Percentiles rank a stretch among this genome's conserved stretches.
phyloP scores from a whole-genome alignment of 306 rosid species.

The Cotoneaster glaucophyllus region DNA sequence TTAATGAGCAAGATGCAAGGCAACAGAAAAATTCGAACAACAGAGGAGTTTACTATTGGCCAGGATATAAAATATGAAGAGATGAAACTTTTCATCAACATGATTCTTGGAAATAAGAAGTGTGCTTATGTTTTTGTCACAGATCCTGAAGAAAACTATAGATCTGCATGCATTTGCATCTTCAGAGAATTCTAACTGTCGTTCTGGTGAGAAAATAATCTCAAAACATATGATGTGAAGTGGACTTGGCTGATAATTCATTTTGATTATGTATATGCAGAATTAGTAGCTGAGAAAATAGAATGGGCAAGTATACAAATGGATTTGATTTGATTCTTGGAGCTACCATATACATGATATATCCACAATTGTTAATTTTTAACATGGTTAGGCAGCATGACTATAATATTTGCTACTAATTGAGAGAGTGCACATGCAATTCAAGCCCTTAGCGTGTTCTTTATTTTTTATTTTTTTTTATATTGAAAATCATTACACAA shows the following conservation, averaged over 20 bases:
- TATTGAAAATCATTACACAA: not conserved
- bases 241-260: not conserved
- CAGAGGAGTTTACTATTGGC: conserved; percentile 63
- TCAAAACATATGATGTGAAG: conserved; percentile 1
- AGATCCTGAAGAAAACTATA: conserved; percentile 80
- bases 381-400: not conserved
- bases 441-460: not conserved
- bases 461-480: too few relatives aligned
- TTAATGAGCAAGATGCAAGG: conserved; percentile 85
- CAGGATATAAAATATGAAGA: conserved; percentile 74
- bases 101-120: conserved; percentile 14
- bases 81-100: conserved; percentile 59
- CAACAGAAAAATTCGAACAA: conserved; percentile 38
- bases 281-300: conserved; percentile 59
- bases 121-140: conserved; percentile 15
- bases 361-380: conserved; percentile 39
- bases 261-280: conserved; percentile 31
- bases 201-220: conserved; percentile 46
- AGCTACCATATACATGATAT: conserved; percentile 91
- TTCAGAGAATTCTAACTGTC: conserved; percentile 32
- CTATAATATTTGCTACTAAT: not conserved
- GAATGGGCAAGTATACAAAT: conserved; percentile 74
- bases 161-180: conserved; percentile 50
- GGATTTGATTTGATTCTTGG: conserved; percentile 85
- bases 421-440: not conserved